Percentiles rank a stretch among this genome's conserved stretches.
Evolutionary conservation across 139 green algal genomes (phyloP).

Genomic region (Chlorella sp.): DNA sequence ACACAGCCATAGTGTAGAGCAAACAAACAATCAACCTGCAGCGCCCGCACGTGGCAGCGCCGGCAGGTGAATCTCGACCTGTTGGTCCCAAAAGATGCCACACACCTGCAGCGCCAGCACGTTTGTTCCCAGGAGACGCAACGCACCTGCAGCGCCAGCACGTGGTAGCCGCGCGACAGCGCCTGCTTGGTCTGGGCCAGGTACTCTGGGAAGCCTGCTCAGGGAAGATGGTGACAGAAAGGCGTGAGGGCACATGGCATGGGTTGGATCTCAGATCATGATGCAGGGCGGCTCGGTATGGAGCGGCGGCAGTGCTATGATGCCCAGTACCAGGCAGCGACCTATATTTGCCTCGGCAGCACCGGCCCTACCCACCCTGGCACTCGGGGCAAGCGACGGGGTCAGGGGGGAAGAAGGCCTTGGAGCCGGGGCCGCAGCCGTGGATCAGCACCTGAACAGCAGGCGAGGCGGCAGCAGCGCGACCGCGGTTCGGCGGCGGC

Average conservation of each 20-base stretch:
- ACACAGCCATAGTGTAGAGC: too few species aligned
- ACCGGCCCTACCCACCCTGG: not conserved
- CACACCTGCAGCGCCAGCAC: too few species aligned
- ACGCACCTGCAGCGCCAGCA: not conserved
- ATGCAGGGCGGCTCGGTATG: not conserved
- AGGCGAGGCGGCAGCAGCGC: not conserved
- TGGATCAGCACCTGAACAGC: not conserved
- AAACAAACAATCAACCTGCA: too few species aligned
- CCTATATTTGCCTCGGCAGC: too few species aligned
- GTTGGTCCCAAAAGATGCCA: too few species aligned
- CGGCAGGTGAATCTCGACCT: too few species aligned
- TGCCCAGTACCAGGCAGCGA: too few species aligned
- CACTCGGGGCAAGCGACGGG: not conserved
- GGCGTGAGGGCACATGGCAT: not conserved
- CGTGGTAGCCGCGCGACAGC: slow-evolving; percentile 4
- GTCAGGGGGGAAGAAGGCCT: not conserved
- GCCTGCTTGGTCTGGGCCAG: slow-evolving; percentile 6
- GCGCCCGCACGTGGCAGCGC: too few species aligned
- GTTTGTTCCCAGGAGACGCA: too few species aligned
- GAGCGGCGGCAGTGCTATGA: not conserved
- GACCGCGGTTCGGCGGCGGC: not conserved
- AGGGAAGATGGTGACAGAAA: not conserved
- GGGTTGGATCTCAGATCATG: not conserved
- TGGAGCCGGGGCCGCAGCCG: slow-evolving; percentile 2
- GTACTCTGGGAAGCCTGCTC: not conserved